Conservation (phyloP, 2,329 filamentous ascomycete species). For the Lachnellula suecica region DNA sequence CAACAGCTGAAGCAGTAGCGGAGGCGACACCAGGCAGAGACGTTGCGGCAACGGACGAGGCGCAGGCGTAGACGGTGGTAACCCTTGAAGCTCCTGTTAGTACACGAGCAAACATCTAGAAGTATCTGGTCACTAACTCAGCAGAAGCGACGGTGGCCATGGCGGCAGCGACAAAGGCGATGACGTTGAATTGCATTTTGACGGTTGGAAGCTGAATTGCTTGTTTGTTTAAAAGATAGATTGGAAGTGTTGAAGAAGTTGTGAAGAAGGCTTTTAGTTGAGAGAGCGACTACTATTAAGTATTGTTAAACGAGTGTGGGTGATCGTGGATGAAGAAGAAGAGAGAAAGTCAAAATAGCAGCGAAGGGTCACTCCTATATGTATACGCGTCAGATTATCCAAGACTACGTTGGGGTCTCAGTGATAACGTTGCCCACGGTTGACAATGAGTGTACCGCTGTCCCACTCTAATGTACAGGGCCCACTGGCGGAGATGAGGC, state of each 20-base stretch:
- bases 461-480: constrained; percentile 8
- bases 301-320: constrained; percentile 31
- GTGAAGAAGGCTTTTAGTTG: constrained; percentile 5
- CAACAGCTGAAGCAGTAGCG: neutral
- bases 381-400: constrained; percentile 15
- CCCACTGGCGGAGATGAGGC: constrained; percentile 23
- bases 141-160: constrained; percentile 29
- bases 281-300: constrained; percentile 19
- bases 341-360: constrained; percentile 10
- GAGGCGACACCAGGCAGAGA: neutral
- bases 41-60: constrained; percentile 11
- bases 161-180: constrained; percentile 28
- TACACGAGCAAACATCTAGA: neutral
- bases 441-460: neutral
- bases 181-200: constrained; percentile 36
- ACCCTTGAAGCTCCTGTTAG: constrained; percentile 22
- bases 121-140: constrained; percentile 12
- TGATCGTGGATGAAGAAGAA: constrained; percentile 28
- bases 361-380: constrained; percentile 12
- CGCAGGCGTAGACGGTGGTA: constrained; percentile 30
- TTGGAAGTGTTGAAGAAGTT: constrained; percentile 15
- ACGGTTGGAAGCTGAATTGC: constrained; percentile 21
- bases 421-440: constrained; percentile 7
- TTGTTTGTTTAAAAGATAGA: constrained; percentile 12
- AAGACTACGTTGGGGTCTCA: neutral